Evolutionary conservation across 495 filamentous ascomycete genomes (phyloP).

Genomic region (Achaetomiella virescens): DNA sequence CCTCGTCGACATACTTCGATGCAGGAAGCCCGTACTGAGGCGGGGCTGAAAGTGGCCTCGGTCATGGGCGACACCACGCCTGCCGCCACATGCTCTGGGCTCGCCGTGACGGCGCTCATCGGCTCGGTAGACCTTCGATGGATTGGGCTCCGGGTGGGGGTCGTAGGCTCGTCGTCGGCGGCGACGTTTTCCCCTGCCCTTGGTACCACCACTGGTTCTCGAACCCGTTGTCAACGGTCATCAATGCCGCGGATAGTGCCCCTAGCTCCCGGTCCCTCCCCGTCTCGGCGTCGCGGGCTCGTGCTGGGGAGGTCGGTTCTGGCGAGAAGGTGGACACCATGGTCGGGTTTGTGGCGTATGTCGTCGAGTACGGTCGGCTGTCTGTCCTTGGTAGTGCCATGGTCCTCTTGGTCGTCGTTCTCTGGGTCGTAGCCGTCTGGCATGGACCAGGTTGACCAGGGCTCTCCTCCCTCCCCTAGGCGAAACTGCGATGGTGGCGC

Average conservation of each 20-base stretch:
- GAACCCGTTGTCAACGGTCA: conserved; percentile 51
- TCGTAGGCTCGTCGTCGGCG: background rate
- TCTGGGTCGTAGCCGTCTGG: conserved; percentile 27
- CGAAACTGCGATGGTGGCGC: conserved; percentile 37
- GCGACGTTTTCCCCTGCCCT: conserved; percentile 26
- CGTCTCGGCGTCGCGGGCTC: conserved; percentile 1
- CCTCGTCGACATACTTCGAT: conserved; percentile 25
- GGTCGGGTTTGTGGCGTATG: conserved; percentile 19
- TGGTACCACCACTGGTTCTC: conserved; percentile 49
- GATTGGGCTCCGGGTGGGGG: background rate
- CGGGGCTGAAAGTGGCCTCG: conserved; percentile 14
- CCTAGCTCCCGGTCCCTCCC: conserved; percentile 37
- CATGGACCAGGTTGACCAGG: conserved; percentile 38
- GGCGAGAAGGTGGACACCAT: conserved; percentile 29
- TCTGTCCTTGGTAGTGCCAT: background rate
- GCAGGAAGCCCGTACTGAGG: conserved; percentile 11
- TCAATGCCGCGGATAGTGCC: conserved; percentile 47
- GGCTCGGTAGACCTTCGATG: conserved; percentile 7
- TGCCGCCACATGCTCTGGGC: background rate
- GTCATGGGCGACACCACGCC: conserved; percentile 20
- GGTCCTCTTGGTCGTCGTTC: conserved; percentile 13
- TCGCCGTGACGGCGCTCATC: background rate
- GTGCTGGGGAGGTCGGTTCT: conserved; percentile 1
- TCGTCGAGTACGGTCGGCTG: conserved; percentile 1
- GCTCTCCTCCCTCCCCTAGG: conserved; percentile 39